Base-by-base conservation (phyloP, 495 filamentous ascomycete species). In the Tuber indicum region DNA sequence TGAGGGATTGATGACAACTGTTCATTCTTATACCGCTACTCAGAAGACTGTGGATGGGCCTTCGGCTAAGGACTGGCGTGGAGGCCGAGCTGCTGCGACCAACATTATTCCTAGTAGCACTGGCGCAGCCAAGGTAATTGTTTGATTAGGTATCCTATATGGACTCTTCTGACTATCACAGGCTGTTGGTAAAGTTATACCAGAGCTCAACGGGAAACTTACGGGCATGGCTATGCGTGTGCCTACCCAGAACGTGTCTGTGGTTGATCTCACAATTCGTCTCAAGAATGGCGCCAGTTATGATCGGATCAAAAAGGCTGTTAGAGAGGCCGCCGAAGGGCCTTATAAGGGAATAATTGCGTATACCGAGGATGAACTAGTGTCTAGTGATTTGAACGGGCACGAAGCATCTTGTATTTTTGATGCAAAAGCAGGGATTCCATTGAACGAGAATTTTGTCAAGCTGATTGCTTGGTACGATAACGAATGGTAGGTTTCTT, bases 71-170 rank as follows among this genome's bases (percentile, higher is more conserved):
- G 96, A 99, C 90, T 99, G 96, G 96, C 91, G 96, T 87, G 96
- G 96, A 89, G 96, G 96, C 83, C 96, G 96, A 87, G 93, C 93
- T 83, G 96, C 96, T 87, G 96, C 96, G 82, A 92, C 97, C 90
- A 99, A 99, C 91, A 99, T 99, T 90, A 99, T 99, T 84, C 96
- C 96, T 86, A 93, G 91, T 90, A 97, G 94, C 90, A 99, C 96
- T 79, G 96, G 96, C 90, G 96, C 96, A 85, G 96, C 96, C 84
- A 99, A 99, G 92, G 77, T 73, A 45, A 23, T 32, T 42, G 2
- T 71, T 62, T 41, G 19, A 49, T 23, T 21, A 19, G 17, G 46
- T 7, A 23, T 49, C 46, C 46, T 4, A 21, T 49, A 23, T 49
- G 46, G 6, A 23, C 21, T 23, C 46, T 49, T 8, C 46, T 49